Evolutionary conservation across 768 basidiomycete species (phyloP).

Genomic region (Boletus rufocinnamomeus): DNA sequence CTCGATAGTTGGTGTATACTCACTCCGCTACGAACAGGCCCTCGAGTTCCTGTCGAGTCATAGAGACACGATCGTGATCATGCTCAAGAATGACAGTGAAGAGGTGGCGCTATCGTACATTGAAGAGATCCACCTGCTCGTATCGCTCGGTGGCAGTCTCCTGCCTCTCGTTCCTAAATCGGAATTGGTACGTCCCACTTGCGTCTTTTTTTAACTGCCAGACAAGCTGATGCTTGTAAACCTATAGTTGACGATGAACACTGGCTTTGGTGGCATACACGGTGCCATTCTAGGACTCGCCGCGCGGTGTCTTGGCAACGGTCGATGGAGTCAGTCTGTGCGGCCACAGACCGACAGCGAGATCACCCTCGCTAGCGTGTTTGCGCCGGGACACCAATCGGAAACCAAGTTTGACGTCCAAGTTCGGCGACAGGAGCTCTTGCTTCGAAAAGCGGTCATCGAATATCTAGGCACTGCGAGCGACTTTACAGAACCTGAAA

Average conservation of each 20-base stretch:
- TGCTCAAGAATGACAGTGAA: constrained; percentile 74
- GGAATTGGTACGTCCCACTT: constrained; percentile 63
- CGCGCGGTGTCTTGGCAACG: constrained; percentile 64
- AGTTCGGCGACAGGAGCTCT: constrained; percentile 55
- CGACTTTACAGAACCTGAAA: constrained; percentile 78
- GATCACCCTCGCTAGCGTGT: constrained; percentile 50
- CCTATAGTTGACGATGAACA: constrained; percentile 57
- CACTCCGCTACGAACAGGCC: constrained; percentile 11
- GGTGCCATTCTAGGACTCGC: constrained; percentile 74
- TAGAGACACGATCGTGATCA: constrained; percentile 77
- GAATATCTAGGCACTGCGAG: constrained; percentile 71
- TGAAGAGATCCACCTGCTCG: constrained; percentile 78
- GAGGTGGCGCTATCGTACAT: constrained; percentile 64
- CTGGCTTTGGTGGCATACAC: constrained; percentile 87
- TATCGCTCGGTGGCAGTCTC: constrained; percentile 68
- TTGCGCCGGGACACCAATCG: constrained; percentile 55
- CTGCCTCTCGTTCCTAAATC: constrained; percentile 71
- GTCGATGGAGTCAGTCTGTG: constrained; percentile 58
- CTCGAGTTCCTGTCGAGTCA: constrained; percentile 82
- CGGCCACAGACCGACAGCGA: constrained; percentile 70
- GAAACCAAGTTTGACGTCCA: constrained; percentile 60
- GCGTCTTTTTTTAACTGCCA: not conserved
- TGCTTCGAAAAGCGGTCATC: constrained; percentile 62
- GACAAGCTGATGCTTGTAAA: not conserved
- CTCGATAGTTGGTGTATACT: not conserved